Conservation (phyloP, 345 rosid species). For the Rubroshorea leprosula region DNA sequence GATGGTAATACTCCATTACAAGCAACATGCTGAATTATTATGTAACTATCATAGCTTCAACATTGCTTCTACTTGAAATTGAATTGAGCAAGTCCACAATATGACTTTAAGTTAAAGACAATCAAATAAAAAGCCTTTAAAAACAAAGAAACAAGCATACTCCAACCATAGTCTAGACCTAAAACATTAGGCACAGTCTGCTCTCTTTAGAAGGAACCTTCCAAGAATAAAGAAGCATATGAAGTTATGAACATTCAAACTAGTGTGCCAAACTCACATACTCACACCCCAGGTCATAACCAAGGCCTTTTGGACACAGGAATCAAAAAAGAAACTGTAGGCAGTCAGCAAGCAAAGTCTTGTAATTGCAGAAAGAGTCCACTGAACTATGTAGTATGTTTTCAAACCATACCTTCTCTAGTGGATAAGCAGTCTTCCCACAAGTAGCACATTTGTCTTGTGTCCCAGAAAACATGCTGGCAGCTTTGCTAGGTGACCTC, state of each 20-base stretch:
- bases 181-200: no score
- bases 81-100: not conserved
- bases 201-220: not conserved
- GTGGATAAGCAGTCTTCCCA: slow-evolving; percentile 94
- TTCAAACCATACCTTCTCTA: slow-evolving; percentile 67
- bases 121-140: no score
- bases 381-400: not conserved
- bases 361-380: not conserved
- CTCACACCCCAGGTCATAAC: no score
- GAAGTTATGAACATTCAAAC: slow-evolving; percentile 3
- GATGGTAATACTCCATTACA: no score
- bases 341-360: not conserved
- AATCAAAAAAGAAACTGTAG: no score
- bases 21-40: no score
- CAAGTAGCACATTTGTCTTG: slow-evolving; percentile 96
- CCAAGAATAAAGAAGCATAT: not conserved
- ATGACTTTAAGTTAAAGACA: no score
- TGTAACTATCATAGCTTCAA: no score
- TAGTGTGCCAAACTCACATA: not conserved
- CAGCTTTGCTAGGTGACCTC: slow-evolving; percentile 91
- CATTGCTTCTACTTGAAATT: not conserved
- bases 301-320: no score
- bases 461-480: slow-evolving; percentile 94
- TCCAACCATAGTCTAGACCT: not conserved
- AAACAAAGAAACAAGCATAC: no score